Evolutionary conservation across 139 green algal species (phyloP), one percentile per base, ranked within the genome.

Genomic region (Chara braunii): DNA sequence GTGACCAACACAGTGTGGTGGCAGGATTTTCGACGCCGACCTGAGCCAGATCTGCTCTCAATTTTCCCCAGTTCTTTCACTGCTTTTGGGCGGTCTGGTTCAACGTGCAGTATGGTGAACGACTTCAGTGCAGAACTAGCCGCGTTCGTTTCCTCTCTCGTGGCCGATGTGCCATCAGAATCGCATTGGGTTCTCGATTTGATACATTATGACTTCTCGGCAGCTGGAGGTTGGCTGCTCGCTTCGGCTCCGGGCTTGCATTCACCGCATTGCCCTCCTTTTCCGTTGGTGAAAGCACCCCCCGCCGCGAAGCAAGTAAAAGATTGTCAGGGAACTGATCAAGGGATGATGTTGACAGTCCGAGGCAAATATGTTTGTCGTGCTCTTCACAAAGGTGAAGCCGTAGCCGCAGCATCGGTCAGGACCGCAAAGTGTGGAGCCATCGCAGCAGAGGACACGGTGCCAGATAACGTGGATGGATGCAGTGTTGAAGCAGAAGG

Each of bases 1-100:
- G 32, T 64, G 18, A 55, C 55, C 55, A 64, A 64, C 55, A 54
- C 55, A 14, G 55, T 64, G 6, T 64, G 55, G 55, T 64, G 55
- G 55, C 55, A 58, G 29, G 55, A 64, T 37, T 55, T 64, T 11
- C 55, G 37, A n/a, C 4, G 26, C 24, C 55, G 23, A 1, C 55
- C 55, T 14, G 31, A 36, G 8, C 24, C 55, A 26, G 24, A 55
- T 23, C 23, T 24, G 24, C 23, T 37, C 31, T 52, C 31, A 5
- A 36, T 64, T 37, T 54, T 64, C 55, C 31, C 55, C 55, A 22
- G 12, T 33, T 60, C 23, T 24, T 60, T 33, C 51, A 50, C 51
- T 33, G 12, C 51, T 33, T 43, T 24, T n/a, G n/a, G n/a, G n/a
- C n/a, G n/a, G n/a, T 58, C 50, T 23, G 37, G 31, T 32, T 59